These are phyloP conservation scores for Sporothrix dimorphospora DNA, from an alignment of 2,329 filamentous ascomycete genomes.

Conservation along the genomic window DNA sequence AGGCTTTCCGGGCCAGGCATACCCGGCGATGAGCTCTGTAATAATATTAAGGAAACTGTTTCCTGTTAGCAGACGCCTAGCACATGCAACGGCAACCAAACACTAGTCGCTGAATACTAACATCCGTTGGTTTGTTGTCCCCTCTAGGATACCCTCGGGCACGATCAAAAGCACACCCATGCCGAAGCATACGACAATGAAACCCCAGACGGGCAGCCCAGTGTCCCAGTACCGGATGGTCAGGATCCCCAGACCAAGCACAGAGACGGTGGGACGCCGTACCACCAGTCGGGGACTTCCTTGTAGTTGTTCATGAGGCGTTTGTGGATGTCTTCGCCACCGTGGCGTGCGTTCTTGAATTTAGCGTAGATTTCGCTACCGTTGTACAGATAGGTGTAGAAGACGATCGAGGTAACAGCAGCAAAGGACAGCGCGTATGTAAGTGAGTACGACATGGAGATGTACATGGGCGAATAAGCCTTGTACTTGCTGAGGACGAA, in stretches of 20 bases:
- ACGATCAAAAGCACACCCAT: constrained; percentile 49
- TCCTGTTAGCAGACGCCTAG: constrained; percentile 36
- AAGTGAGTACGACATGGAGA: constrained; percentile 53
- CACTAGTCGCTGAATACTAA: neutral
- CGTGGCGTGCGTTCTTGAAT: constrained; percentile 43
- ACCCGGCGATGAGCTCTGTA: constrained; percentile 53
- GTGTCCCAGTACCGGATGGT: constrained; percentile 40
- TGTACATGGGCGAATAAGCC: constrained; percentile 56
- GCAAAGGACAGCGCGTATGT: constrained; percentile 61
- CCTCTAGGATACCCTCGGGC: constrained; percentile 49
- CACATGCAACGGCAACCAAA: neutral
- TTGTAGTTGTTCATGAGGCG: constrained; percentile 50
- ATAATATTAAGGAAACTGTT: constrained; percentile 49
- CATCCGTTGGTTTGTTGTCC: constrained; percentile 45
- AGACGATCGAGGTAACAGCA: constrained; percentile 56
- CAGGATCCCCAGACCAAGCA: constrained; percentile 39
- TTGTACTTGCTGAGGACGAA: constrained; percentile 54
- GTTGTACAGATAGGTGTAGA: constrained; percentile 57
- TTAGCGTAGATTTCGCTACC: constrained; percentile 55
- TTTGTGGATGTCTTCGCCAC: constrained; percentile 47
- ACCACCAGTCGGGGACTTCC: constrained; percentile 53
- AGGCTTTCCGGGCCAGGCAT: constrained; percentile 48
- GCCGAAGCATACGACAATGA: constrained; percentile 49
- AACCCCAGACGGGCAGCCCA: constrained; percentile 37
- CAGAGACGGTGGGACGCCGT: constrained; percentile 34